These are phyloP conservation scores for Vigna trinervia DNA, from an alignment of 306 rosid genomes.

Conservation along the genomic window DNA sequence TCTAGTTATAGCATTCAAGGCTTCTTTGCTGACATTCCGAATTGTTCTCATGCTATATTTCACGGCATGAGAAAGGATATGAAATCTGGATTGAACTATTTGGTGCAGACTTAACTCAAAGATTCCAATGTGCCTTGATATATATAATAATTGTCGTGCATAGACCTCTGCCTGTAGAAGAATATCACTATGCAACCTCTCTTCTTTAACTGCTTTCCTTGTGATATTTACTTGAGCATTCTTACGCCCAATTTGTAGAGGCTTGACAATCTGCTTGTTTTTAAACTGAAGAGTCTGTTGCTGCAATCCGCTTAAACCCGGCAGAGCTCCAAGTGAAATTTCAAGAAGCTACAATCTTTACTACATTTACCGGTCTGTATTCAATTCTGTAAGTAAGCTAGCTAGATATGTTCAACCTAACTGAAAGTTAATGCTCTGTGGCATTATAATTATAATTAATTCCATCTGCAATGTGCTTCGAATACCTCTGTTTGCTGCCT, in stretches of 20 bases:
- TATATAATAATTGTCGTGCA: constrained; percentile 28
- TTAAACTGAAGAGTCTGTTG: constrained; percentile 31
- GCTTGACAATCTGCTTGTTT: background rate
- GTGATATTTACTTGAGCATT: constrained; percentile 34
- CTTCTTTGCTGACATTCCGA: constrained; percentile 40
- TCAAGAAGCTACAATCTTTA: constrained; percentile 9
- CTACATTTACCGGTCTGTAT: constrained; percentile 24
- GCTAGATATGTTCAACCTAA: constrained; percentile 21
- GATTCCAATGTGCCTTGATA: constrained; percentile 35
- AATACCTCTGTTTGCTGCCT: background rate
- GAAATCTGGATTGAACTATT: constrained; percentile 30
- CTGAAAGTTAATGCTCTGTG: constrained; percentile 14
- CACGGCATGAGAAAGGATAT: constrained; percentile 38
- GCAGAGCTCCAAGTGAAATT: constrained; percentile 5
- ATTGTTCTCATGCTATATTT: constrained; percentile 39
- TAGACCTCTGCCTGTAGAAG: constrained; percentile 43
- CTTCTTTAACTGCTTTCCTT: constrained; percentile 28
- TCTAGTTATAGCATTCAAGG: constrained; percentile 16
- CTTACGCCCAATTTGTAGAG: constrained; percentile 32
- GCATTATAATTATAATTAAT: constrained; percentile 36
- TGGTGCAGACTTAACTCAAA: constrained; percentile 36
- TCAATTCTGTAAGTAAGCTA: constrained; percentile 36
- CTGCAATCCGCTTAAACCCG: constrained; percentile 9
- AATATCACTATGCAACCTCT: constrained; percentile 36
- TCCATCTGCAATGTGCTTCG: constrained; percentile 11